phyloP scores from a whole-genome alignment of 257 asterid genomes.

The Parsonsia alboflavescens region DNA sequence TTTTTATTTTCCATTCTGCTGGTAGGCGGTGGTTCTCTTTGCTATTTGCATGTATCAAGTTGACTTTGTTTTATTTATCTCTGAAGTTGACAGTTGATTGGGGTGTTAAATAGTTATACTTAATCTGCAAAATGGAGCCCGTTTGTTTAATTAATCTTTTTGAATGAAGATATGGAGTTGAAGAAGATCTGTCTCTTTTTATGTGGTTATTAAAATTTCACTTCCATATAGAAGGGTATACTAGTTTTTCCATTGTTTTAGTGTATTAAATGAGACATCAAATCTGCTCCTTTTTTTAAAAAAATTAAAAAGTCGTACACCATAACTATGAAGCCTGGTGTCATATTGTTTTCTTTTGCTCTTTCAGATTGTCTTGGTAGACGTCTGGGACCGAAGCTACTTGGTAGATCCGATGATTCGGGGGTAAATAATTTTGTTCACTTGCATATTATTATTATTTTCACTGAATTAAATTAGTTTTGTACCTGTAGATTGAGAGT shows the following conservation, averaged over 20 bases:
- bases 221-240: neutral
- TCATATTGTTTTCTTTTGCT: conserved; percentile 18
- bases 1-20: neutral
- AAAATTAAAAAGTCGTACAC: neutral
- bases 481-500: conserved; percentile 1
- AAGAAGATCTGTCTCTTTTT: neutral
- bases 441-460: conserved; percentile 8
- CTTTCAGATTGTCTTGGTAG: conserved; percentile 95
- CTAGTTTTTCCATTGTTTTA: neutral
- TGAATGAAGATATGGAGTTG: neutral
- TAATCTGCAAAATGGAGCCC: neutral
- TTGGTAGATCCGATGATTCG: conserved; percentile 84
- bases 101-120: neutral
- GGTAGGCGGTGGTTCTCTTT: neutral
- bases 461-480: conserved; percentile 8
- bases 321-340: conserved; percentile 5
- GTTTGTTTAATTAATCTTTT: neutral
- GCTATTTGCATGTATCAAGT: neutral
- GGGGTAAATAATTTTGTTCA: conserved; percentile 47
- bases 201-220: neutral
- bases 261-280: neutral
- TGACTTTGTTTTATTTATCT: neutral
- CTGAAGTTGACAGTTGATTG: neutral
- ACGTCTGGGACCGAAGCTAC: conserved; percentile 90
- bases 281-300: neutral